Evolutionary conservation across 116 monocot species (phyloP).

Genomic region (Cymodocea nodosa): DNA sequence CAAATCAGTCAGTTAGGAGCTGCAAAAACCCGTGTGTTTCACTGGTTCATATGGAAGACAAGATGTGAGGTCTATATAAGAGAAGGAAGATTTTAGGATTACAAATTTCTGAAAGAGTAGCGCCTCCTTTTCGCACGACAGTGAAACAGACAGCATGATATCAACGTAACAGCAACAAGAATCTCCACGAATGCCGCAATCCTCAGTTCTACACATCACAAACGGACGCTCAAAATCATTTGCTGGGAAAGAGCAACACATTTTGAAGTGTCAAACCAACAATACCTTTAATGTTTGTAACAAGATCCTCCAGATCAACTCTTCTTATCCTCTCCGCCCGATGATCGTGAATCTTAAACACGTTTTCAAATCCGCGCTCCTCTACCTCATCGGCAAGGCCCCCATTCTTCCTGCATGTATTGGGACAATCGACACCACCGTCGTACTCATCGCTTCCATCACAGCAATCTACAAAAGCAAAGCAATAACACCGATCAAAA

Average conservation of each 20-base stretch:
- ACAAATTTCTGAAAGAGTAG: slow-evolving; percentile 2
- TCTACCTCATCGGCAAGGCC: slow-evolving; percentile 1
- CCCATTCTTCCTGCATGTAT: slow-evolving; percentile 42
- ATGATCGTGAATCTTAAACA: neutral
- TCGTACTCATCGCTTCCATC: slow-evolving; percentile 95
- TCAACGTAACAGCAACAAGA: slow-evolving; percentile 3
- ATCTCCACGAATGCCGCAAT: slow-evolving; percentile 33
- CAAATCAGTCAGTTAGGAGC: no score
- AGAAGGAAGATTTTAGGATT: neutral
- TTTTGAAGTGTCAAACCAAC: neutral
- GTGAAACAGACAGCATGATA: slow-evolving; percentile 6
- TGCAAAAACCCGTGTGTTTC: no score
- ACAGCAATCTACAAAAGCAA: slow-evolving; percentile 61
- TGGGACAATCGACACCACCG: slow-evolving; percentile 35
- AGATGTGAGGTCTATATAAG: no score
- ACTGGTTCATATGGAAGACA: no score
- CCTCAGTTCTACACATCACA: slow-evolving; percentile 40
- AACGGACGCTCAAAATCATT: neutral
- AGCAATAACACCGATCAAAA: neutral
- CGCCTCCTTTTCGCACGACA: slow-evolving; percentile 3
- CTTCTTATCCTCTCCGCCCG: slow-evolving; percentile 2
- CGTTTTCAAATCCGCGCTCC: neutral
- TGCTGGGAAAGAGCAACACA: neutral
- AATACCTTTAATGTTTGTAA: slow-evolving; percentile 48
- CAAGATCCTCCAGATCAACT: slow-evolving; percentile 39